A percentile compares a stretch with the other conserved stretches of the same genome.
Conservation (phyloP, 2,329 filamentous ascomycete species). For the Malbranchea zuffiana region DNA sequence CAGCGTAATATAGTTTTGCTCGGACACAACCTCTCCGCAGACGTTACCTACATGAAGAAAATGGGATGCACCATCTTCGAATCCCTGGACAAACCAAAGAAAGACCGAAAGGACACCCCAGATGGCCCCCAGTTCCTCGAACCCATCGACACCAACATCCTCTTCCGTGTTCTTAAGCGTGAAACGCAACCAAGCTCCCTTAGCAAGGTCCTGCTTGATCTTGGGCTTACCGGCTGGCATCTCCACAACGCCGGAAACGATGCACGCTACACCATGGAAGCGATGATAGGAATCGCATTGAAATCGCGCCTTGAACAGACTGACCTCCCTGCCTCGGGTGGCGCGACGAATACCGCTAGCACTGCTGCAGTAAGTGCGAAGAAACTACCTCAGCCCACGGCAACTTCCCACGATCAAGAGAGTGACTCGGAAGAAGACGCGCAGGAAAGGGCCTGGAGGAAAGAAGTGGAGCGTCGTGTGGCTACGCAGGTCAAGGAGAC, state of each 20-base stretch:
- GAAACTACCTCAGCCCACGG: neutral
- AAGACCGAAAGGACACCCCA: neutral
- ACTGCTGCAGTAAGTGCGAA: neutral
- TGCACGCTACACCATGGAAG: constrained; percentile 65
- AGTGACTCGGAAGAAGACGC: neutral
- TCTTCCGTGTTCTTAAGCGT: constrained; percentile 55
- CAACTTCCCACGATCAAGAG: too few relatives aligned
- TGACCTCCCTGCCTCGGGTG: neutral
- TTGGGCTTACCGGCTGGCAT: constrained; percentile 52
- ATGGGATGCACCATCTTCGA: constrained; percentile 42
- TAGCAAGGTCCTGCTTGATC: constrained; percentile 48
- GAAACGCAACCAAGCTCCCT: constrained; percentile 48
- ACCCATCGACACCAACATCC: constrained; percentile 58
- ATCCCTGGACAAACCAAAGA: constrained; percentile 23
- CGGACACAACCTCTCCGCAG: constrained; percentile 60
- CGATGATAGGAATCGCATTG: constrained; percentile 54
- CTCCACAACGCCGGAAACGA: constrained; percentile 87
- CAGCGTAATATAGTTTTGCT: constrained; percentile 60
- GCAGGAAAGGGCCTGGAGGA: constrained; percentile 15
- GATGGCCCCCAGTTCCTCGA: constrained; percentile 45
- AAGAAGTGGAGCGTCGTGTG: constrained; percentile 17
- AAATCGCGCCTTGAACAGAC: constrained; percentile 18
- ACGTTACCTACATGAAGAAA: constrained; percentile 55
- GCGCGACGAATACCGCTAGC: neutral
- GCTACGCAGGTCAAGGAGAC: constrained; percentile 10